Conservation (phyloP, 805 yeast species). For the Candida oleophila region DNA sequence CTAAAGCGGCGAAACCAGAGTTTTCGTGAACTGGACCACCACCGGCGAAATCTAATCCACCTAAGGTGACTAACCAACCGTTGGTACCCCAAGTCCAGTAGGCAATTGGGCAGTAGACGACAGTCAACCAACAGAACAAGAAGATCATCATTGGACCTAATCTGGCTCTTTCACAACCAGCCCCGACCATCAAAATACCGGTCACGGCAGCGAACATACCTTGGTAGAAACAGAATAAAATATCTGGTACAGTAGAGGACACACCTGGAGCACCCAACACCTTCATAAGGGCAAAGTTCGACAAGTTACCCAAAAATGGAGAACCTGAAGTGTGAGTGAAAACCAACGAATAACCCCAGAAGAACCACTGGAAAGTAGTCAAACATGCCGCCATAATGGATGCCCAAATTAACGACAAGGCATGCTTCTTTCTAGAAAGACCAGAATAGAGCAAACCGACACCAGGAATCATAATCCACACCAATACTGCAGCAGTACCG, state of each 20-base stretch:
- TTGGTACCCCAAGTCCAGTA: constrained; percentile 96
- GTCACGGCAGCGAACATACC: constrained; percentile 96
- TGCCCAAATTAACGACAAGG: constrained; percentile 92
- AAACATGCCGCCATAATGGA: constrained; percentile 84
- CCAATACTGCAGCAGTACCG: constrained; percentile 72
- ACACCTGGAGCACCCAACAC: constrained; percentile 81
- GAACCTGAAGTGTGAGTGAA: constrained; percentile 67
- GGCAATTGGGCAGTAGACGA: constrained; percentile 94
- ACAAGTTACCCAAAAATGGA: constrained; percentile 75
- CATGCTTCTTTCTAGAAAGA: constrained; percentile 90
- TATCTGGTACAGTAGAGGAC: constrained; percentile 76
- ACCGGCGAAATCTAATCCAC: constrained; percentile 95
- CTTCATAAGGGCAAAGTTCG: constrained; percentile 75
- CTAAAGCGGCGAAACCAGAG: constrained; percentile 92
- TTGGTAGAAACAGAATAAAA: constrained; percentile 86
- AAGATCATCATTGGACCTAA: constrained; percentile 96
- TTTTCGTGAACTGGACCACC: constrained; percentile 98
- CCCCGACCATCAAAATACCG: constrained; percentile 93
- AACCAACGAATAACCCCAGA: constrained; percentile 94
- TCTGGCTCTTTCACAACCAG: constrained; percentile 96
- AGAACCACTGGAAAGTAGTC: constrained; percentile 93
- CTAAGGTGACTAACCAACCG: constrained; percentile 85
- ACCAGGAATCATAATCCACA: constrained; percentile 97
- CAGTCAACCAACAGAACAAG: constrained; percentile 89
- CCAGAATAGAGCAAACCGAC: constrained; percentile 93